Base-by-base conservation (phyloP, 176 grass and related monocot genomes). In the Oryza coarctata region DNA sequence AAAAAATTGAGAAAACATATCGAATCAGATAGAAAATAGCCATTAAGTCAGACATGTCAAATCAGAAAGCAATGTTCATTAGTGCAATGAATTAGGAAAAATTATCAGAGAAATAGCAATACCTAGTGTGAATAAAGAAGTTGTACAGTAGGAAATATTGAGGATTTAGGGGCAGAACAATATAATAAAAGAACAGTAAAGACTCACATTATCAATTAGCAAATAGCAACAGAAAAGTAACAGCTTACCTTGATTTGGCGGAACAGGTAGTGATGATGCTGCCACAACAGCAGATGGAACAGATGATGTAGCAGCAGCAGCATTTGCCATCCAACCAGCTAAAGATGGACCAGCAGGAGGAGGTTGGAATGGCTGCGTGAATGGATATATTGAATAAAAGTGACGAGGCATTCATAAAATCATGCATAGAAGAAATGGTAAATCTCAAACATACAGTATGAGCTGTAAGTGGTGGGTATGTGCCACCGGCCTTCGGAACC, bases 281-380 rank as follows among this genome's bases (percentile, higher is more conserved):
- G 93, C 50, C 38, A 93, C 82, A 60, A 87, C 95, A 90, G 90
- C 88, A 82, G 95, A 84, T 73, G 91, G 95, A 89, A 98, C 85
- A 68, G 92, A 82, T 63, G 92, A 93, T 75, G 93, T 80, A 88
- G 83, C 94, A 80, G 86, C 94, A 76, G 86, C 72, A 70, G 85
- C 88, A 88, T 76, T 95, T 81, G 71, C 77, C 90, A 98, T 95
- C 95, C 95, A 98, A 66, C 92, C 93, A 89, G 92, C 95, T 83
- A 98, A 88, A 82, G 95, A 91, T 73, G 90, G 84, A 90, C 90
- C 87, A 83, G 86, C 71, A 64, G 83, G 81, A 86, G 90, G 88
- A 62, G 93, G 86, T 69, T 92, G 92, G 76, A 95, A 93, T 74
- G 92, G 81, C 92, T 98, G 84, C 36, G 66, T 32, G 18, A 67